These are phyloP conservation scores for Funneliformis geosporum DNA, from an alignment of 192 early-diverging fungal genomes.

Conservation along the genomic window DNA sequence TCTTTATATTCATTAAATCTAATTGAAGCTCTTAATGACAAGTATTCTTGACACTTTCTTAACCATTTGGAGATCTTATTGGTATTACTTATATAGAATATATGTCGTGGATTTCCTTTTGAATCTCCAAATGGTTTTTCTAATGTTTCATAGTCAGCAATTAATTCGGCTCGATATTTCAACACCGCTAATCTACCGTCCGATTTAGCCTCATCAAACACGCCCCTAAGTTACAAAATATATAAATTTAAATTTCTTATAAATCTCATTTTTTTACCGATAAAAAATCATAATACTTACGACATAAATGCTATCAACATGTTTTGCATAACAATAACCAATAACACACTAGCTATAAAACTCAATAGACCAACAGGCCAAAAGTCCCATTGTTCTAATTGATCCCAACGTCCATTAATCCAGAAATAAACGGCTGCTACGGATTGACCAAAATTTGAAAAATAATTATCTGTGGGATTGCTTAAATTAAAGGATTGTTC, in stretches of 20 bases:
- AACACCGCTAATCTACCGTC: conserved; percentile 1
- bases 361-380: conserved; percentile 6
- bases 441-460: background rate
- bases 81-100: background rate
- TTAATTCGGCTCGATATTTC: conserved; percentile 8
- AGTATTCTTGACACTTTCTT: conserved; percentile 13
- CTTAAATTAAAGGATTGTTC: background rate
- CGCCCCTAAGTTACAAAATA: background rate
- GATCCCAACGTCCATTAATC: conserved; percentile 18
- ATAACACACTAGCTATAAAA: background rate
- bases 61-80: background rate
- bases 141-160: conserved; percentile 12
- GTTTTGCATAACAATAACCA: conserved; percentile 29
- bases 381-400: conserved; percentile 12
- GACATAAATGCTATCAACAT: conserved; percentile 27
- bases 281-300: conserved; percentile 4
- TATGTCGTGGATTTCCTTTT: background rate
- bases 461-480: background rate
- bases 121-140: conserved; percentile 8
- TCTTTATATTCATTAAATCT: background rate
- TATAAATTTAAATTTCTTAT: background rate
- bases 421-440: conserved; percentile 18
- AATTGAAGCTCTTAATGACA: background rate
- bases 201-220: conserved; percentile 9
- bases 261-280: background rate